Percentiles rank a stretch among this genome's conserved stretches.
Evolutionary conservation across 179 eudicot species (phyloP).

Genomic region (Spergularia azorica): DNA sequence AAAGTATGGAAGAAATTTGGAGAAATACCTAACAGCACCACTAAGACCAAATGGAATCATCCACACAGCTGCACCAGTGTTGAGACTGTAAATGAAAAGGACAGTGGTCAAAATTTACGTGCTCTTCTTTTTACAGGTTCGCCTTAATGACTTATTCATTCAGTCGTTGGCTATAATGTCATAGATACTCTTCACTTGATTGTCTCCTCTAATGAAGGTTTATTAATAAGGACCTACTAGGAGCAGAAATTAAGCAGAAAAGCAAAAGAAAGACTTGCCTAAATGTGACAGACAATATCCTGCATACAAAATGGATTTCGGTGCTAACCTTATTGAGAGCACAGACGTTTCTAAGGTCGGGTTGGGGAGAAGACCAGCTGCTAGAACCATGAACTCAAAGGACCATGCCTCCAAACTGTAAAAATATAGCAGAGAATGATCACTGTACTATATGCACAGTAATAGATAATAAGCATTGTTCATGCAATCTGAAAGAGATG

Average conservation of each 20-base stretch:
- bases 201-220: background rate
- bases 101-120: background rate
- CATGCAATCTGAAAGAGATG: background rate
- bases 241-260: background rate
- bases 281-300: too few species aligned
- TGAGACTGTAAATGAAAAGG: constrained; percentile 50
- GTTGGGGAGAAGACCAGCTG: constrained; percentile 84
- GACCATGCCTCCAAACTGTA: constrained; percentile 89
- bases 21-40: constrained; percentile 62
- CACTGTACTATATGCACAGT: background rate
- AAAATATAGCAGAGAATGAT: background rate
- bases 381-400: constrained; percentile 74
- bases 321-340: constrained; percentile 63
- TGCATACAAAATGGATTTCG: background rate
- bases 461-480: too few species aligned
- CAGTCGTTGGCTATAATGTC: too few species aligned
- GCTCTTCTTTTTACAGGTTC: background rate
- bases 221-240: too few species aligned
- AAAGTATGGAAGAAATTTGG: background rate
- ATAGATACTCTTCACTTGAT: too few species aligned
- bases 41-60: constrained; percentile 90
- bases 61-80: constrained; percentile 69
- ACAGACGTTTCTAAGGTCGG: constrained; percentile 80
- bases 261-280: too few species aligned
- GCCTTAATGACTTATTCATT: background rate